phyloP scores from a whole-genome alignment of 805 yeast genomes.

The Scheffersomyces stipitis region DNA sequence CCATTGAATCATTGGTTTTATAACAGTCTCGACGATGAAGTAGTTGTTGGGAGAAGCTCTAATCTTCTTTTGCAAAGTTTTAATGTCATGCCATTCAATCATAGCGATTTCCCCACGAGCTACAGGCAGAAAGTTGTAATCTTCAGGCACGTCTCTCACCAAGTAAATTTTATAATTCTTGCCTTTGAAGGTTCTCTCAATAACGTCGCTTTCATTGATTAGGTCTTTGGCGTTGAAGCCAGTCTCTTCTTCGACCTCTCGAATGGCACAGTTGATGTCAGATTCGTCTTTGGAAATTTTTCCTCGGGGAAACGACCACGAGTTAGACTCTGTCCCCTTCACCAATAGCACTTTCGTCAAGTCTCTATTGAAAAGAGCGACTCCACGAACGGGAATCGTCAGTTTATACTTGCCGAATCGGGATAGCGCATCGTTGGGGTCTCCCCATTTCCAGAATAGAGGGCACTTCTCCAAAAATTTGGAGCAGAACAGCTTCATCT shows the following conservation, averaged over 20 bases:
- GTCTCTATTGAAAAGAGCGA: slow-evolving; percentile 74
- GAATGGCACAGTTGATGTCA: slow-evolving; percentile 83
- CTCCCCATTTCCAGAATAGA: slow-evolving; percentile 79
- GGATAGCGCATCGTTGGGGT: slow-evolving; percentile 74
- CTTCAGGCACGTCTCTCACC: slow-evolving; percentile 75
- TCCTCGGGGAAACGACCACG: slow-evolving; percentile 97
- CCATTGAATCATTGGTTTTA: slow-evolving; percentile 55
- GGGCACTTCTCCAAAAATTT: slow-evolving; percentile 70
- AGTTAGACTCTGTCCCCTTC: slow-evolving; percentile 72
- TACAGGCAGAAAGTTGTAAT: slow-evolving; percentile 69
- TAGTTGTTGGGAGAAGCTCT: slow-evolving; percentile 37
- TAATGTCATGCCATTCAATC: slow-evolving; percentile 76
- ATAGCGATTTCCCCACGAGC: slow-evolving; percentile 86
- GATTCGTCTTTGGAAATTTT: slow-evolving; percentile 91
- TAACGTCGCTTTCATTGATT: slow-evolving; percentile 66
- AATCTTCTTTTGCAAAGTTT: slow-evolving; percentile 37
- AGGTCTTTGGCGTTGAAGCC: slow-evolving; percentile 79
- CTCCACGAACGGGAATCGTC: slow-evolving; percentile 94
- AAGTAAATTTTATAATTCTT: slow-evolving; percentile 84
- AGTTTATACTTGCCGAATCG: slow-evolving; percentile 83
- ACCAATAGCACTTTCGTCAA: slow-evolving; percentile 75
- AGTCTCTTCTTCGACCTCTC: slow-evolving; percentile 93
- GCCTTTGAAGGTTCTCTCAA: slow-evolving; percentile 79
- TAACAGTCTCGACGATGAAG: slow-evolving; percentile 48
- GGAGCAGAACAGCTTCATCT: slow-evolving; percentile 73